Base-by-base conservation (phyloP, 306 rosid species). In the Astragalus membranaceus region DNA sequence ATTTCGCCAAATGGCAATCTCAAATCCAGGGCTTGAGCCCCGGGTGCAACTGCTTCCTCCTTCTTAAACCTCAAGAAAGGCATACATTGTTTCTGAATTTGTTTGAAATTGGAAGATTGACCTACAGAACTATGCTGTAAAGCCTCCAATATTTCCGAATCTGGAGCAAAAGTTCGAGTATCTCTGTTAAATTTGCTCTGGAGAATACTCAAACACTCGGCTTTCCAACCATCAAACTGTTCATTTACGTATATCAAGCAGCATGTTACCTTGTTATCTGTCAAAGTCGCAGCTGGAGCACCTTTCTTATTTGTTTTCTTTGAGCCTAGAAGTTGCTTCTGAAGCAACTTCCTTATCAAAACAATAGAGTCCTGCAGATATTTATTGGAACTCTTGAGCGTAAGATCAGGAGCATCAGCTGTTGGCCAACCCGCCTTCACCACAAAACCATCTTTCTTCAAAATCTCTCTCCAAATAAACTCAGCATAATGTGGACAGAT, bases 401-500 rank as follows among this genome's bases (percentile, higher is more conserved):
- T 83, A 54, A 88, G 82, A 78, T 89, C 88, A 37, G 92, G 95
- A 66, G 82, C 77, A 76, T 85, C 89, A 46, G 95, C 89, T 14
- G 58, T 63, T 1, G 98, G 96, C 96, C 95, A 92, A 46, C 98
- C 98, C 41, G 96, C 96, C 43, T 77, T 87, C 69, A 92, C 78
- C 52, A 78, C 92, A 85, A 92, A 92, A 15, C 96, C 96, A 48
- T 89, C 89, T 81, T 80, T 89, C 85, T 82, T 89, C 83, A 92
- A 75, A 75, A 88, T 75, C 64, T 81, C 90, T 78, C 89, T 88
- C 98, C 98, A 92, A 47, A 89, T 81, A 75, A 83, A 83, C 71
- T 92, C 98, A 9, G 89, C 90, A 83, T 92, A 92, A 75, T 92
- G 98, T 0, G 98, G 98, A 74, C 98, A 92, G 35, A 92, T 88